Evolutionary conservation across 345 rosid species (phyloP).

Genomic region (Microcos paniculata): DNA sequence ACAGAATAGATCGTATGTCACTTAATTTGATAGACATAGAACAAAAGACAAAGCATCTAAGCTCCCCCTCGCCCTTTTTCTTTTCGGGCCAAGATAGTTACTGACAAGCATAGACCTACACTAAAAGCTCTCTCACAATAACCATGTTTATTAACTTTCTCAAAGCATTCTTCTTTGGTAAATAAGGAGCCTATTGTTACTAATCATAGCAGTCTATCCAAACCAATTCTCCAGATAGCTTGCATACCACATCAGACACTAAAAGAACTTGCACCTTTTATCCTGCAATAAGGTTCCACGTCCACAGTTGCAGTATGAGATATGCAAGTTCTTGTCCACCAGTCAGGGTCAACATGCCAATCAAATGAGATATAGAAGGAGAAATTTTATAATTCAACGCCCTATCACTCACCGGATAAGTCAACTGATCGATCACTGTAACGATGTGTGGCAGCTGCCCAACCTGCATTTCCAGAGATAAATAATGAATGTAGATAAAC

Average conservation of each 20-base stretch:
- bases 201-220: neutral
- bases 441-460: constrained; percentile 52
- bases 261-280: neutral
- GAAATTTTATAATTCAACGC: neutral
- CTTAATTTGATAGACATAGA: neutral
- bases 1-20: neutral
- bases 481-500: constrained; percentile 10
- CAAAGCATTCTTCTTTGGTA: neutral
- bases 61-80: neutral
- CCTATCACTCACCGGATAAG: constrained; percentile 64
- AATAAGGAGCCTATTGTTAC: neutral
- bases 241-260: neutral
- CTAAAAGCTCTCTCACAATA: neutral
- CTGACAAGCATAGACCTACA: neutral
- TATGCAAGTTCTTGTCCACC: neutral
- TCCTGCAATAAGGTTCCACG: neutral
- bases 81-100: neutral
- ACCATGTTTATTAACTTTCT: neutral
- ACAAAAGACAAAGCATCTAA: neutral
- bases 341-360: neutral
- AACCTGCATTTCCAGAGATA: constrained; percentile 57
- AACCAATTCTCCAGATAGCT: neutral
- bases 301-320: neutral
- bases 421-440: constrained; percentile 59
- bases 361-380: neutral